A percentile compares a stretch with the other conserved stretches of the same genome.
phyloP scores from a whole-genome alignment of 768 basidiomycete genomes.

The Mycena vitilis region DNA sequence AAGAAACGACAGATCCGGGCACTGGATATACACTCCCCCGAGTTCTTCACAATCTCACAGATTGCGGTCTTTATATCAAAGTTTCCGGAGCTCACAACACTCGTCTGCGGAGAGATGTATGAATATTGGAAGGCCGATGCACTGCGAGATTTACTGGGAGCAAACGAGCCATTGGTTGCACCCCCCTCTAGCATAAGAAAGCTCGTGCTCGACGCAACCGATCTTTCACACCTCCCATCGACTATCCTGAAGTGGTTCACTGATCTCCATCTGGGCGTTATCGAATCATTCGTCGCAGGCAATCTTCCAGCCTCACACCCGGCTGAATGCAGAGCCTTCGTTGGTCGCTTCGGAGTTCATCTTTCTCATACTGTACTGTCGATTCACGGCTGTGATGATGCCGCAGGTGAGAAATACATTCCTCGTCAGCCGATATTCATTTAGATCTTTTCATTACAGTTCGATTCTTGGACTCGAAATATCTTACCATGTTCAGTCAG shows the following conservation, averaged over 20 bases:
- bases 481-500: too few relatives aligned
- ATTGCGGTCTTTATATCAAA: neutral
- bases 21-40: neutral
- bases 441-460: too few relatives aligned
- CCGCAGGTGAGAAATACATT: too few relatives aligned
- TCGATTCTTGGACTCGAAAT: too few relatives aligned
- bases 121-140: too few relatives aligned
- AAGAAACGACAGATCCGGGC: constrained; percentile 6
- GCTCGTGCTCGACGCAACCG: neutral
- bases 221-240: neutral
- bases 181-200: neutral
- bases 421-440: too few relatives aligned
- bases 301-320: neutral
- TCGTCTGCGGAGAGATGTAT: neutral
- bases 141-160: too few relatives aligned
- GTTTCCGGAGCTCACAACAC: neutral
- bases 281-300: neutral
- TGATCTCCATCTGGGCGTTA: neutral
- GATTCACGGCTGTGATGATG: too few relatives aligned
- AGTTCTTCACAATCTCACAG: neutral
- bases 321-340: neutral
- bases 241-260: neutral
- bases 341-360: neutral
- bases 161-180: neutral
- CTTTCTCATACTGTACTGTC: neutral